Percentiles rank a stretch among this genome's conserved stretches.
These are phyloP conservation scores for Sporisorium iseilematis-ciliati DNA, from an alignment of 1,284 basidiomycete species.

Conservation along the genomic window DNA sequence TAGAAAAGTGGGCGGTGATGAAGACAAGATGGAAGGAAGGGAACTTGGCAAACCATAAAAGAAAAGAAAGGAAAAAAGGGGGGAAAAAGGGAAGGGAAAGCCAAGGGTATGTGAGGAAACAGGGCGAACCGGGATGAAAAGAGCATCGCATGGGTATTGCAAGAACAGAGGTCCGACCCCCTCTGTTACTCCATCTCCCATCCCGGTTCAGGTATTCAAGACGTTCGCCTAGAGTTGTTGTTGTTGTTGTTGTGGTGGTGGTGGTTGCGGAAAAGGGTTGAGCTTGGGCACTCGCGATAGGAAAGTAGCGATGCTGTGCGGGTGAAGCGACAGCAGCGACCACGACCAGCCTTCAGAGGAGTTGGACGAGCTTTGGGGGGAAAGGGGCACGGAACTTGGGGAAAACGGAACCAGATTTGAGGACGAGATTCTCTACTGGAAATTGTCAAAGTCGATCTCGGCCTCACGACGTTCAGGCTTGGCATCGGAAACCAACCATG, in stretches of 20 bases:
- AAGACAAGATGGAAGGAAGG: constrained; percentile 17
- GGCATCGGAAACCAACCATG: constrained; percentile 66
- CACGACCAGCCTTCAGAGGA: constrained; percentile 28
- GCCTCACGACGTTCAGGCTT: constrained; percentile 44
- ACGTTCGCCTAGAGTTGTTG: constrained; percentile 44
- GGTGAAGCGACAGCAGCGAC: constrained; percentile 15
- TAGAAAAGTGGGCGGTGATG: constrained; percentile 27
- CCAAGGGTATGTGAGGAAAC: constrained; percentile 33
- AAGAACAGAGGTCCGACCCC: constrained; percentile 59
- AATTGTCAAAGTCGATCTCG: constrained; percentile 52
- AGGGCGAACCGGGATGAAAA: constrained; percentile 48
- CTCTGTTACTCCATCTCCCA: constrained; percentile 59
- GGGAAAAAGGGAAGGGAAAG: constrained; percentile 5
- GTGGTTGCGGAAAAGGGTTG: constrained; percentile 12
- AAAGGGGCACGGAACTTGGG: neutral
- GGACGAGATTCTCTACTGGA: constrained; percentile 29
- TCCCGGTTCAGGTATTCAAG: constrained; percentile 52
- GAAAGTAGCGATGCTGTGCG: constrained; percentile 12
- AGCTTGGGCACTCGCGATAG: constrained; percentile 28
- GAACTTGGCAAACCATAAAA: constrained; percentile 17
- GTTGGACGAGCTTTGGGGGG: constrained; percentile 7
- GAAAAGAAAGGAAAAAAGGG: constrained; percentile 13
- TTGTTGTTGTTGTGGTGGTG: constrained; percentile 2
- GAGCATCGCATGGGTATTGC: constrained; percentile 59
- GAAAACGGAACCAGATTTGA: neutral